These are phyloP conservation scores for Dendrostoma leiphaemia DNA, from an alignment of 2,329 filamentous ascomycete genomes.

Conservation along the genomic window DNA sequence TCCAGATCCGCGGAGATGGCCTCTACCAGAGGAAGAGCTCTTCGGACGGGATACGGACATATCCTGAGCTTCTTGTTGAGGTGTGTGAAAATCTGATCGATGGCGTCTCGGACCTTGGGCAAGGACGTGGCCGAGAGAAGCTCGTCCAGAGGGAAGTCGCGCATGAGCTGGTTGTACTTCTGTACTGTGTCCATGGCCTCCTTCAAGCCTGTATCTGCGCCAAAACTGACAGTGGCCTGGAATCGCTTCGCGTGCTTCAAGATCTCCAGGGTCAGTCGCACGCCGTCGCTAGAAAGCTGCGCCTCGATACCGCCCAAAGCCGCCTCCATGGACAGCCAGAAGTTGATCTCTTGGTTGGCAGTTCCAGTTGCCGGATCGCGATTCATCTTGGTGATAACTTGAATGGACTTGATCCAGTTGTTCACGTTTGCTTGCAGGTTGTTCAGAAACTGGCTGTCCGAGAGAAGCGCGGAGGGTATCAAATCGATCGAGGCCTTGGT, in stretches of 20 bases:
- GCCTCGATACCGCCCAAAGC: conserved; percentile 88
- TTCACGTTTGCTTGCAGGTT: conserved; percentile 92
- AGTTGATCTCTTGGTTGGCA: conserved; percentile 96
- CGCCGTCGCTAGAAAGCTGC: conserved; percentile 85
- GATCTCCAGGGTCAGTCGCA: conserved; percentile 88
- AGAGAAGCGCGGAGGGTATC: conserved; percentile 72
- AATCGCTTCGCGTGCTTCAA: conserved; percentile 97
- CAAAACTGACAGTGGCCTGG: conserved; percentile 95
- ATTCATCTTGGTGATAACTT: conserved; percentile 91
- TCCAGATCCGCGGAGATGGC: conserved; percentile 94
- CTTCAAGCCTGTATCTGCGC: conserved; percentile 91
- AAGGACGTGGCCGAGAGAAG: conserved; percentile 88
- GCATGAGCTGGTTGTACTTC: conserved; percentile 98
- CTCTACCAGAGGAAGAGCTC: conserved; percentile 91
- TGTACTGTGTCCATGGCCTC: conserved; percentile 95
- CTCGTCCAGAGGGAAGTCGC: conserved; percentile 95
- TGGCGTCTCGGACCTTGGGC: conserved; percentile 82
- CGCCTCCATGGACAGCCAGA: conserved; percentile 97
- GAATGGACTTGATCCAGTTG: conserved; percentile 98
- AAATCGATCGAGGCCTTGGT: conserved; percentile 73
- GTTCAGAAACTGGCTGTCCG: conserved; percentile 91
- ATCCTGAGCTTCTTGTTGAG: conserved; percentile 98
- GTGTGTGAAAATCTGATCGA: conserved; percentile 87
- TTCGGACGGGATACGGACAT: conserved; percentile 89
- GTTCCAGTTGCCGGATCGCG: conserved; percentile 74